phyloP scores from a whole-genome alignment of 768 basidiomycete genomes.

The Astraeus odoratus region DNA sequence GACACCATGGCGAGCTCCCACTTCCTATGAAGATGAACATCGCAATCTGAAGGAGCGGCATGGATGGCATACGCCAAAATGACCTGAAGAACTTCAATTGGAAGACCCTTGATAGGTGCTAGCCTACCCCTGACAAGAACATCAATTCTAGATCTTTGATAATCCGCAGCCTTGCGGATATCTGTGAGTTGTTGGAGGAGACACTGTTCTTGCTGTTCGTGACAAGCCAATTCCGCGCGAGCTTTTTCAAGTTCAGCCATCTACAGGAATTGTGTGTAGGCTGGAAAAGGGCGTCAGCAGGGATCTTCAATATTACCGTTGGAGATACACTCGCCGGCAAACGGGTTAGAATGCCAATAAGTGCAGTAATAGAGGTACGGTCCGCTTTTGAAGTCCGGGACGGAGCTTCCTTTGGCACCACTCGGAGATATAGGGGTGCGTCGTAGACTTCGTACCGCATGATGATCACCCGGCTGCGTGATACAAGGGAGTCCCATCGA shows the following conservation, averaged over 20 bases:
- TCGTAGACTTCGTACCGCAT: too few relatives aligned
- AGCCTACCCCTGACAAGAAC: not conserved
- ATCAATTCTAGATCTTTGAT: not conserved
- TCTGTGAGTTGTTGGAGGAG: not conserved
- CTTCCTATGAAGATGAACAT: not conserved
- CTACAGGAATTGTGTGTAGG: too few relatives aligned
- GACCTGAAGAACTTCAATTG: not conserved
- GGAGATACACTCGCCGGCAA: too few relatives aligned
- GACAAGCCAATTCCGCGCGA: not conserved
- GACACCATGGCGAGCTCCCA: not conserved
- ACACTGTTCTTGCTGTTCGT: not conserved
- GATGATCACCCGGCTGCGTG: too few relatives aligned
- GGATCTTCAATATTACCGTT: too few relatives aligned
- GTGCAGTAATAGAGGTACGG: too few relatives aligned
- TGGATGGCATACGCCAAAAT: conserved; percentile 28
- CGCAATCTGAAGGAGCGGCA: conserved; percentile 20
- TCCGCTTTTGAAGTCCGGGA: too few relatives aligned
- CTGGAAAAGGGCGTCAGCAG: too few relatives aligned
- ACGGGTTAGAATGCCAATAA: too few relatives aligned
- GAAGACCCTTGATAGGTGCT: not conserved
- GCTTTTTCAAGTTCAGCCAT: not conserved
- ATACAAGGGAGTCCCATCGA: too few relatives aligned
- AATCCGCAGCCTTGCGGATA: not conserved
- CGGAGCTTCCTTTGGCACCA: too few relatives aligned
- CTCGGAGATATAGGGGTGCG: too few relatives aligned